Evolutionary conservation across 495 filamentous ascomycete genomes (phyloP).

Genomic region (Baudoinia panamericana): DNA sequence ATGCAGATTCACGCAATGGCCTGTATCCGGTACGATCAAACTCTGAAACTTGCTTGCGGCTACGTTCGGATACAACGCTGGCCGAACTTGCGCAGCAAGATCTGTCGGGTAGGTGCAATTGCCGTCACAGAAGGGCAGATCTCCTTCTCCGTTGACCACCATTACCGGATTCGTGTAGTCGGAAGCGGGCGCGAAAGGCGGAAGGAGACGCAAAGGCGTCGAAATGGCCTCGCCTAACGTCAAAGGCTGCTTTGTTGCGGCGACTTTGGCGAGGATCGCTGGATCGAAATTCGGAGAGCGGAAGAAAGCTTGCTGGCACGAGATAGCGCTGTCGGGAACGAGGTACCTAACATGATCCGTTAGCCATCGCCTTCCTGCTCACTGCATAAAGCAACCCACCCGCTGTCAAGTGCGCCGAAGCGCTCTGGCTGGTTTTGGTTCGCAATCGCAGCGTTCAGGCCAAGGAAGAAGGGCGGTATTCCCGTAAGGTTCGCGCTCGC

Average conservation of each 20-base stretch:
- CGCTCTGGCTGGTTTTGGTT: neutral
- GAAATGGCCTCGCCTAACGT: constrained; percentile 1
- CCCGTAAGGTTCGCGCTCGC: neutral
- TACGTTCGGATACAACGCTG: neutral
- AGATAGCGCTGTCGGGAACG: neutral
- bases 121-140: neutral
- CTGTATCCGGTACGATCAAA: neutral
- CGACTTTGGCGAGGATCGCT: neutral
- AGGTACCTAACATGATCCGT: too few species aligned
- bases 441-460: neutral
- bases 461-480: neutral
- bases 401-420: too few species aligned
- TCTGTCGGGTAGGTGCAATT: neutral
- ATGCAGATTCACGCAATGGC: neutral
- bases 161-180: neutral
- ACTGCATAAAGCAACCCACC: too few species aligned
- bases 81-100: neutral
- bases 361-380: too few species aligned
- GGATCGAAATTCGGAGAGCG: constrained; percentile 3
- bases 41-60: too few species aligned
- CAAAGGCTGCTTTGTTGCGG: neutral
- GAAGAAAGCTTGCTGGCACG: neutral
- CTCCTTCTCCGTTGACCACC: neutral
- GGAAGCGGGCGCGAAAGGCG: neutral
- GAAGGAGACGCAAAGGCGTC: neutral